These are phyloP conservation scores for Tricholoma saponaceum DNA, from an alignment of 768 basidiomycete species.

Conservation along the genomic window DNA sequence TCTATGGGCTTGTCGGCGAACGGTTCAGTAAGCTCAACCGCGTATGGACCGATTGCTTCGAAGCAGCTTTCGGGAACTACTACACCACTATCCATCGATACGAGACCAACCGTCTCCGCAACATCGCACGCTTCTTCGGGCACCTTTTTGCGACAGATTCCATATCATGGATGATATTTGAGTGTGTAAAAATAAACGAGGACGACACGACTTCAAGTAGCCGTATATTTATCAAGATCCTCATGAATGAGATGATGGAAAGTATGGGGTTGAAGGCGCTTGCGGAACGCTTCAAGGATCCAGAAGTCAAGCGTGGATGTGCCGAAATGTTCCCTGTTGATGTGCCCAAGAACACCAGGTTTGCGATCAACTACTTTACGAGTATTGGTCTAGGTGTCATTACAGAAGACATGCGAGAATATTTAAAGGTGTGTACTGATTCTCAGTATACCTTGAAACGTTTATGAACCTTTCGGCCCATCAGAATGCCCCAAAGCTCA, in stretches of 20 bases:
- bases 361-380: slow-evolving; percentile 98
- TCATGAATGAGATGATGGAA: slow-evolving; percentile 95
- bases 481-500: slow-evolving; percentile 86
- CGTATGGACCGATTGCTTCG: slow-evolving; percentile 87
- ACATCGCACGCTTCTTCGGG: slow-evolving; percentile 96
- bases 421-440: slow-evolving; percentile 68
- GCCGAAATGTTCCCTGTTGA: slow-evolving; percentile 92
- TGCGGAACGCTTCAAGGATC: slow-evolving; percentile 88
- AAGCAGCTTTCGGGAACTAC: slow-evolving; percentile 83
- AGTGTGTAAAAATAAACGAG: slow-evolving; percentile 89
- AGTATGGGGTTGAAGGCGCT: slow-evolving; percentile 84
- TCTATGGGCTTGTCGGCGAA: slow-evolving; percentile 95
- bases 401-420: slow-evolving; percentile 97
- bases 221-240: slow-evolving; percentile 96
- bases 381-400: slow-evolving; percentile 86
- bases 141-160: slow-evolving; percentile 85
- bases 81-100: slow-evolving; percentile 98
- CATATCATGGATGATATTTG: slow-evolving; percentile 84
- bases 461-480: slow-evolving; percentile 6
- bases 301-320: slow-evolving; percentile 70
- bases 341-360: slow-evolving; percentile 93
- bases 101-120: slow-evolving; percentile 96
- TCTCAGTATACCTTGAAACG: background rate
- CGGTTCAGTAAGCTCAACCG: slow-evolving; percentile 96
- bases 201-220: slow-evolving; percentile 95